Base-by-base conservation (phyloP, 2,329 filamentous ascomycete species). In the Aspergillus arachidicola region DNA sequence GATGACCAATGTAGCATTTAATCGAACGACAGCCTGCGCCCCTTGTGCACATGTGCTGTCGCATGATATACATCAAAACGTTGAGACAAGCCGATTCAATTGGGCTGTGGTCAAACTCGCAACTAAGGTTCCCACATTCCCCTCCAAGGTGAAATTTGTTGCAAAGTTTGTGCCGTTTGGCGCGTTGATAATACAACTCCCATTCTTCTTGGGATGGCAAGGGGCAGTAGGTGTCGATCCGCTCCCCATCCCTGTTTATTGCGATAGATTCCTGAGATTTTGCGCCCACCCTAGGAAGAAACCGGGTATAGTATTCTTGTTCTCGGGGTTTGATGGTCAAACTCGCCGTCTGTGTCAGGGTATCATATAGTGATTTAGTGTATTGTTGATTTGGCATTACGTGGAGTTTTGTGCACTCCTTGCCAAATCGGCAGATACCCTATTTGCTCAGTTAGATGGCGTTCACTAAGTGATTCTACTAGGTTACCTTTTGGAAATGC, bases 101-200 rank as follows among this genome's bases (percentile, higher is more conserved):
- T 3, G 78, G 72, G 30, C 67, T 72, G 67, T 86, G 84, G 57
- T 85, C 83, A 66, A 78, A 85, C 3, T 70, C 70, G 64, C 82
- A 84, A 60, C 63, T 62, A 48, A 71, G 64, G 46, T 72, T 71
- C 34, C 69, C 68, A 66, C 83, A 85, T 19, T 72, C 64, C 3
- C 76, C 74, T 0, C 76, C 76, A 0, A 86, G 74, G 61, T 85
- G 81, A 62, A 79, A 79, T 32, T 77, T 78, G 68, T 85, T 85
- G 71, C 84, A 86, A 0, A 83, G 76, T 66, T 84, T 85, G 21
- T 75, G 72, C 2, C 72, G 67, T 16, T 72, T 73, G 32, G 75
- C 73, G 14, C 78, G 76, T 12, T 72, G 69, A 23, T 77, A 75
- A 68, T 83, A 85, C 10, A 66, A 65, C 2, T 75, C 69, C 68